Evolutionary conservation across 2,329 filamentous ascomycete species (phyloP), one percentile per base, ranked within the genome.

Genomic region (Tolypocladium sp.): DNA sequence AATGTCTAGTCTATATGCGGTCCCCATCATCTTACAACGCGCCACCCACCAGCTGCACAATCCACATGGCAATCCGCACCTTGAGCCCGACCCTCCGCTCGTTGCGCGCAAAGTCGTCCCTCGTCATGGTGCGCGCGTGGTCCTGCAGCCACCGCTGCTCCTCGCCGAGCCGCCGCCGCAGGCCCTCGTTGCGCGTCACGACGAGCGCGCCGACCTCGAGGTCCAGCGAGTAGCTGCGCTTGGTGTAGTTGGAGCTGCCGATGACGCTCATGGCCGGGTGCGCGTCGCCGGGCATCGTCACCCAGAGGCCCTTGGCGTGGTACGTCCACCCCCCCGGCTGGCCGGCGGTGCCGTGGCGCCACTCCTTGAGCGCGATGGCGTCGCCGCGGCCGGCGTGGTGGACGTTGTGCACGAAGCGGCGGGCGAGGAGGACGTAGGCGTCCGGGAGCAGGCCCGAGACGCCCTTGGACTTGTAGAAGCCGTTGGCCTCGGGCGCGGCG

Each of bases 301-400:
- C 81, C 93, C 93, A 97, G 2, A 97, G 79, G 0, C 94, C 94
- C 74, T 99, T 99, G 55, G 94, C 94, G 68, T 99, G 94, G 73
- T 99, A 99, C 0, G 93, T 97, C 94, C 95, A 99, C 1, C 91
- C 93, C 1, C 80, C 90, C 0, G 89, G 86, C 66, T 91, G 82
- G 22, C 89, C 89, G 2, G 96, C 89, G 0, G 86, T 90, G 10
- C 94, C 94, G 53, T 82, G 81, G 8, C 88, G 84, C 94, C 94
- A 99, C 74, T 99, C 94, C 62, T 91, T 90, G 4, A 99, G 78
- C 4, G 83, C 75, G 35, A 97, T 88, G 12, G 81, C 79, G 1
- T 80, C 76, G 13, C 78, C 79, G 5, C 76, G 77, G 49, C 77
- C 76, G 44, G 72, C 67, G 10, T 74, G 68, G 57, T 80, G 74